Percentiles rank a stretch among this genome's conserved stretches.
These are phyloP conservation scores for Eucalyptus grandis DNA, from an alignment of 345 rosid species.

Conservation along the genomic window DNA sequence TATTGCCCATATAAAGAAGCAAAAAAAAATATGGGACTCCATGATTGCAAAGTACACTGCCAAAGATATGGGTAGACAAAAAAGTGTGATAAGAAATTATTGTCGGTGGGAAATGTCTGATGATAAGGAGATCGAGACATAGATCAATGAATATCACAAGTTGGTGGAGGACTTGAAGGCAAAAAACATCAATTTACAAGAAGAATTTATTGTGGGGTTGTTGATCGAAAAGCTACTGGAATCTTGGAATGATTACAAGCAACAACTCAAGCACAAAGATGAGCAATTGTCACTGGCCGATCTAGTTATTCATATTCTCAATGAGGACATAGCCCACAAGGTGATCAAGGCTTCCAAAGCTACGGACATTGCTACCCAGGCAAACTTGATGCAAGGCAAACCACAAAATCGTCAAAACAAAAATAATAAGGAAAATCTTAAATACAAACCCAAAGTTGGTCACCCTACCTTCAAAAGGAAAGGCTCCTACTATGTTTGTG, in stretches of 20 bases:
- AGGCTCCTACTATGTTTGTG: not conserved
- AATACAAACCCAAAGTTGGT: not conserved
- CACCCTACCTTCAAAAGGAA: not conserved
- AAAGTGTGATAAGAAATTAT: not conserved
- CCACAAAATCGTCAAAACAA: not conserved
- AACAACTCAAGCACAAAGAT: not conserved
- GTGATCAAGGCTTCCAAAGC: not conserved
- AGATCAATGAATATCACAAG: not conserved
- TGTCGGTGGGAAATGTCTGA: not conserved
- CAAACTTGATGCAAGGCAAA: not conserved
- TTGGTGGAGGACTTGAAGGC: not conserved
- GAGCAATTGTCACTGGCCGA: not conserved
- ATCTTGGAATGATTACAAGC: not conserved
- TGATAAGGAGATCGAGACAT: not conserved
- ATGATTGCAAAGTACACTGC: not conserved
- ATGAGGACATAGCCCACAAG: not conserved
- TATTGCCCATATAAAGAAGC: not conserved
- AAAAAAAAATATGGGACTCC: not conserved
- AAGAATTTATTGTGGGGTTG: not conserved
- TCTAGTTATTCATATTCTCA: not conserved
- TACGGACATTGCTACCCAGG: not conserved
- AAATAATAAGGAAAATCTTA: not conserved
- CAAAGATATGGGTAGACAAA: not conserved
- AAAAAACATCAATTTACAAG: not conserved
- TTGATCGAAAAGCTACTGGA: not conserved